A percentile compares a stretch with the other conserved stretches of the same genome.
These are phyloP conservation scores for Gentiana straminea DNA, from an alignment of 257 asterid species.

Conservation along the genomic window DNA sequence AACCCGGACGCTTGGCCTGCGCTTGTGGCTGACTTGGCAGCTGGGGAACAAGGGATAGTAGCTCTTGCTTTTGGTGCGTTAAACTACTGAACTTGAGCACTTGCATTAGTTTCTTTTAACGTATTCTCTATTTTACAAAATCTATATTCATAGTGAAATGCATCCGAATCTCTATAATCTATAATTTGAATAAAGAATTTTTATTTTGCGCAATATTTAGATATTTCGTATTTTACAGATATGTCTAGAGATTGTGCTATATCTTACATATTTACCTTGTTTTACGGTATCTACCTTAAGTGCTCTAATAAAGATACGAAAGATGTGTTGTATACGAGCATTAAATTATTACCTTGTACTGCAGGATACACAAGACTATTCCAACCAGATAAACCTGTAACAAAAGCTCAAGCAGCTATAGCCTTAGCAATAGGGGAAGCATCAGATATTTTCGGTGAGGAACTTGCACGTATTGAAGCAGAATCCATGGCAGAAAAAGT, in stretches of 20 bases:
- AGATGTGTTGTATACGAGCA: conserved; percentile 7
- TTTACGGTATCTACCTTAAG: neutral
- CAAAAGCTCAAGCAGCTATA: conserved; percentile 95
- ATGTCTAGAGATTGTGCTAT: too few species aligned
- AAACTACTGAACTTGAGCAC: neutral
- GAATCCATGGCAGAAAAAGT: conserved; percentile 96
- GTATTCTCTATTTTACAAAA: too few species aligned
- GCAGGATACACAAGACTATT: conserved; percentile 93
- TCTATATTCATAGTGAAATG: too few species aligned
- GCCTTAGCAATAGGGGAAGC: conserved; percentile 91
- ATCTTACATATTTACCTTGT: too few species aligned
- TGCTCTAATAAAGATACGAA: neutral
- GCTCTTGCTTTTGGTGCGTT: conserved; percentile 84
- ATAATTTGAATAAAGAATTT: too few species aligned
- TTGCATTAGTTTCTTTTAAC: too few species aligned
- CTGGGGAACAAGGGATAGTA: conserved; percentile 84
- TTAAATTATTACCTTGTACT: conserved; percentile 7
- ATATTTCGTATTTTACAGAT: too few species aligned
- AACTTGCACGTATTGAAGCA: conserved; percentile 94
- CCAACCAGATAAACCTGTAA: conserved; percentile 97
- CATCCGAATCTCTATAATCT: too few species aligned
- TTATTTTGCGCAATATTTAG: too few species aligned
- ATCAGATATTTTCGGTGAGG: conserved; percentile 70
- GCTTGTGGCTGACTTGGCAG: conserved; percentile 72
- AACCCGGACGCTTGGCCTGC: conserved; percentile 99